These are phyloP conservation scores for Linum tenue DNA, from an alignment of 345 rosid species.

Conservation along the genomic window DNA sequence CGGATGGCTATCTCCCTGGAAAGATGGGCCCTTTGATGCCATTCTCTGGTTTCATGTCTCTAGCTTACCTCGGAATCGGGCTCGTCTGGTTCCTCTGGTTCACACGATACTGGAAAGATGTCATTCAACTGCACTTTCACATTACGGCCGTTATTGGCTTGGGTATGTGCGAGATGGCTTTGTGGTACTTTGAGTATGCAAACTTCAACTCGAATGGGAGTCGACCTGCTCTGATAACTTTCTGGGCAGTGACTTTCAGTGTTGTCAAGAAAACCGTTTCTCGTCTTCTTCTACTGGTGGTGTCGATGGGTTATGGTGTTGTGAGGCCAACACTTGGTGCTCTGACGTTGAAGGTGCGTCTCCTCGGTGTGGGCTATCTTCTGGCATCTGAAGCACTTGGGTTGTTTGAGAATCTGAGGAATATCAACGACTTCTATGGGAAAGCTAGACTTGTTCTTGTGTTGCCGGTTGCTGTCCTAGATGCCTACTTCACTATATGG, in stretches of 20 bases:
- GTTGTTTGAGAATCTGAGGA: conserved; percentile 32
- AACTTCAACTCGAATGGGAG: conserved; percentile 30
- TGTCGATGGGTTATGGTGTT: conserved; percentile 40
- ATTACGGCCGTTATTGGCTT: conserved; percentile 32
- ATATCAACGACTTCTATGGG: conserved; percentile 34
- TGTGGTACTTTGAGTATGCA: conserved; percentile 33
- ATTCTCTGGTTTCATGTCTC: conserved; percentile 32
- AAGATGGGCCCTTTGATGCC: conserved; percentile 38
- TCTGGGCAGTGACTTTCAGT: conserved; percentile 31
- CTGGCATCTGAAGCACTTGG: conserved; percentile 32
- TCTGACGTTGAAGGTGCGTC: conserved; percentile 20
- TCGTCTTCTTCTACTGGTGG: conserved; percentile 28
- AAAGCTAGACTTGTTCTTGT: conserved; percentile 28
- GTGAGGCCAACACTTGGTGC: conserved; percentile 32
- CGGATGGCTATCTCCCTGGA: conserved; percentile 36
- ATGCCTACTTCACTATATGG: conserved; percentile 39
- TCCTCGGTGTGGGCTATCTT: conserved; percentile 29
- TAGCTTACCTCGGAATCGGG: conserved; percentile 30
- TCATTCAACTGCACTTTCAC: conserved; percentile 32
- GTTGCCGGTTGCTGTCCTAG: conserved; percentile 29
- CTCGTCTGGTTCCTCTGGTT: conserved; percentile 35
- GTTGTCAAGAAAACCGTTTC: conserved; percentile 34
- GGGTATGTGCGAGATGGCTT: conserved; percentile 45
- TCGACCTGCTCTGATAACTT: conserved; percentile 30
- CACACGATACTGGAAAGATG: conserved; percentile 27